A percentile compares a stretch with the other conserved stretches of the same genome.
These are phyloP conservation scores for Nakataea oryzae DNA, from an alignment of 2,329 filamentous ascomycete genomes.

Conservation along the genomic window DNA sequence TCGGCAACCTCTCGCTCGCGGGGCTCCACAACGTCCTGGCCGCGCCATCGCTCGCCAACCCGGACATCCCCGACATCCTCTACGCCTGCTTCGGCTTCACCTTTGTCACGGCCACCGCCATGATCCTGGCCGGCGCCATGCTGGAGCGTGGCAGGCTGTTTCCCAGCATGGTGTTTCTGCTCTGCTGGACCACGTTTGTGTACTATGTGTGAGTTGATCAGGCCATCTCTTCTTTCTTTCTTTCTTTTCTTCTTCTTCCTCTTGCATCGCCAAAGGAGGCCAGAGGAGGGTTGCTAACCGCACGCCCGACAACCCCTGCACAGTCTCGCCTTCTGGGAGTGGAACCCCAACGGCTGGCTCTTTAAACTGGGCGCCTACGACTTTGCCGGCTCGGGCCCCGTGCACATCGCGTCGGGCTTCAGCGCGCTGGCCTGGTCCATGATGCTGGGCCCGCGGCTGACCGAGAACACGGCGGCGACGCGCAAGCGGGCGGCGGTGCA, in stretches of 20 bases:
- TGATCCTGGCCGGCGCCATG: slow-evolving; percentile 54
- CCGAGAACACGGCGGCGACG: slow-evolving; percentile 29
- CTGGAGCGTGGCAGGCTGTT: slow-evolving; percentile 39
- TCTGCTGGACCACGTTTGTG: slow-evolving; percentile 54
- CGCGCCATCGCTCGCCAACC: slow-evolving; percentile 47
- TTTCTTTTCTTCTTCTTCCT: no score
- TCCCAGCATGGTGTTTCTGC: slow-evolving; percentile 49
- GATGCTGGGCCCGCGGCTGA: slow-evolving; percentile 46
- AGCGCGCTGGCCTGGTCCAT: slow-evolving; percentile 54
- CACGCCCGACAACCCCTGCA: not conserved
- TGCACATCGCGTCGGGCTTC: slow-evolving; percentile 54
- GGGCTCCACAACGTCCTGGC: slow-evolving; percentile 49
- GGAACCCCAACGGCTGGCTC: slow-evolving; percentile 57
- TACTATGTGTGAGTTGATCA: slow-evolving; percentile 32
- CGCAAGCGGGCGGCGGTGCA: slow-evolving; percentile 14
- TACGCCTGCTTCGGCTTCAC: slow-evolving; percentile 57
- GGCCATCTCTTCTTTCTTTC: not conserved
- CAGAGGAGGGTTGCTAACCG: not conserved
- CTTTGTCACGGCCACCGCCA: slow-evolving; percentile 49
- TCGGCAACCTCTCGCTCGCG: slow-evolving; percentile 51
- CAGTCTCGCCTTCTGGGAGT: slow-evolving; percentile 53
- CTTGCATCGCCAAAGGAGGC: no score
- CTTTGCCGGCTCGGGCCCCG: slow-evolving; percentile 52
- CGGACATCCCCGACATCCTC: slow-evolving; percentile 50
- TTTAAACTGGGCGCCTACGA: slow-evolving; percentile 49